Evolutionary conservation across 2,329 filamentous ascomycete genomes (phyloP).

Genomic region (Drechslerella stenobrocha): DNA sequence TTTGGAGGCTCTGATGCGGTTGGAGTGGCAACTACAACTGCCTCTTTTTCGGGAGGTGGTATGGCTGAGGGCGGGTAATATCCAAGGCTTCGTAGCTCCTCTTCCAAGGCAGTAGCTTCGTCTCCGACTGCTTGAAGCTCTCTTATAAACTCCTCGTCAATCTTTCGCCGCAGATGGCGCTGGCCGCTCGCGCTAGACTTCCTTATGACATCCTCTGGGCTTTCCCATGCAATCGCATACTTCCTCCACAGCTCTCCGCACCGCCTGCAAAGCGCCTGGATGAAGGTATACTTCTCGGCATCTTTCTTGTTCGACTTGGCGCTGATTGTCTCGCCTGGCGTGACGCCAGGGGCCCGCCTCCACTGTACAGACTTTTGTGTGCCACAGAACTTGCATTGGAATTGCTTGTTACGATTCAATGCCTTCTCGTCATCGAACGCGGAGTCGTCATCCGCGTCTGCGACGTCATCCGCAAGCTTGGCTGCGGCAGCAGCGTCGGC

Average conservation of each 20-base stretch:
- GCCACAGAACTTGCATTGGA: slow-evolving; percentile 91
- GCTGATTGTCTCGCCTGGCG: slow-evolving; percentile 70
- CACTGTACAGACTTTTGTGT: slow-evolving; percentile 81
- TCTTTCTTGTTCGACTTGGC: slow-evolving; percentile 69
- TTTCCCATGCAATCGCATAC: slow-evolving; percentile 94
- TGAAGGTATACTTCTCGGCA: slow-evolving; percentile 68
- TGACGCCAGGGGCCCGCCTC: slow-evolving; percentile 80
- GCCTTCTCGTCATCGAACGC: slow-evolving; percentile 93
- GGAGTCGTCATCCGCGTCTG: slow-evolving; percentile 89
- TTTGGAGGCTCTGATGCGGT: slow-evolving; percentile 62
- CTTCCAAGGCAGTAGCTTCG: slow-evolving; percentile 52
- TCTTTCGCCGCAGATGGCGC: slow-evolving; percentile 80
- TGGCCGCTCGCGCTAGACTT: slow-evolving; percentile 79
- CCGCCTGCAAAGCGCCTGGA: slow-evolving; percentile 82
- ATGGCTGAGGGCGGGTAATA: slow-evolving; percentile 52
- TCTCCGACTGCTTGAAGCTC: slow-evolving; percentile 71
- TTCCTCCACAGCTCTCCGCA: slow-evolving; percentile 94
- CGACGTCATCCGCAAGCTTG: slow-evolving; percentile 87
- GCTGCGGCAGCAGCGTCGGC: slow-evolving; percentile 64
- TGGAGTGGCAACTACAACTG: slow-evolving; percentile 50
- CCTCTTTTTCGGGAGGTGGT: slow-evolving; percentile 49
- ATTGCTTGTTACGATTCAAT: slow-evolving; percentile 73
- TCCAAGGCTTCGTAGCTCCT: slow-evolving; percentile 13
- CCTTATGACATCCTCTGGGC: slow-evolving; percentile 85
- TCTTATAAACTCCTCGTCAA: slow-evolving; percentile 86